Base-by-base conservation (phyloP, 2,329 filamentous ascomycete species). In the Scedosporium aurantiacum region DNA sequence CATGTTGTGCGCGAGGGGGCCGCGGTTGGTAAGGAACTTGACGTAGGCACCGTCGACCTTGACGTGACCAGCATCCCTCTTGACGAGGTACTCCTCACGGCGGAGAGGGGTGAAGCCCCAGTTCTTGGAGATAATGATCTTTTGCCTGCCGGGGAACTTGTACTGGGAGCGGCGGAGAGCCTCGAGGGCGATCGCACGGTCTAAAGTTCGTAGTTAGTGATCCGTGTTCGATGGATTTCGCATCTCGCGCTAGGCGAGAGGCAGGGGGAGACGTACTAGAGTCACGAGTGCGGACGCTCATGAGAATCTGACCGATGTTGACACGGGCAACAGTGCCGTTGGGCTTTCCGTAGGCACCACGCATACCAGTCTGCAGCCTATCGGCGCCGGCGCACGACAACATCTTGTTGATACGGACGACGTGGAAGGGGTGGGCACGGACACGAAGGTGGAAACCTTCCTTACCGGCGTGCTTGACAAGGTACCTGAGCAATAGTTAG, bases 371-470 rank as follows among this genome's bases (percentile, higher is more conserved):
- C 83, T 99, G 94, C 80, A 99, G 85, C 89, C 94, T 91, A 97
- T 99, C 94, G 88, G 94, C 94, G 86, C 94, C 94, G 75, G 94
- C 94, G 81, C 94, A 99, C 77, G 94, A 97, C 91, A 99, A 93
- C 94, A 99, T 99, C 90, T 99, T 99, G 91, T 99, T 99, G 92
- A 99, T 99, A 82, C 94, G 94, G 85, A 99, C 89, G 82, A 99
- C 94, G 86, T 99, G 94, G 91, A 90, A 99, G 70, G 94, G 94
- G 86, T 99, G 94, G 75, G 91, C 92, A 76, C 94, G 86, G 75
- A 89, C 83, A 72, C 86, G 85, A 70, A 89, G 79, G 77, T 89
- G 86, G 84, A 89, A 89, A 74, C 79, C 78, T 74, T 89, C 86
- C 82, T 89, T 89, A 77, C 86, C 86, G 71, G 80, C 78, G 71